phyloP scores from a whole-genome alignment of 495 filamentous ascomycete genomes.

The Aspergillus sclerotioniger region DNA sequence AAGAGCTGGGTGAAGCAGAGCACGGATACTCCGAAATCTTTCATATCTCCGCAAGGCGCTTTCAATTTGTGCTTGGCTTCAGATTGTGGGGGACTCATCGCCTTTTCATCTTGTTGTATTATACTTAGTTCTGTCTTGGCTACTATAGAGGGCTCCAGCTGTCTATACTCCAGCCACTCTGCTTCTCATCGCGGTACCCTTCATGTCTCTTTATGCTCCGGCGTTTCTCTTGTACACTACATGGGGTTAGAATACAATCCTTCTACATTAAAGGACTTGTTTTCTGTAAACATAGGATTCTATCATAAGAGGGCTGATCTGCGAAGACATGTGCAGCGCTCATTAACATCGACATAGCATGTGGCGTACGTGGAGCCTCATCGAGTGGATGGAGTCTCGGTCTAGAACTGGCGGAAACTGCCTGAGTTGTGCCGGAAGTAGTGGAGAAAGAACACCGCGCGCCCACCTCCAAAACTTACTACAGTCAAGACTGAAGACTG shows the following conservation, averaged over 20 bases:
- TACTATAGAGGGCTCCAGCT: background rate
- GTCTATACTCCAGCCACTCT: background rate
- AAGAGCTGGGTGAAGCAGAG: background rate
- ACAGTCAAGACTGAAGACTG: background rate
- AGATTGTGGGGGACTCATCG: slow-evolving; percentile 9
- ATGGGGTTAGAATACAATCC: background rate
- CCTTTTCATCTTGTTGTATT: slow-evolving; percentile 22
- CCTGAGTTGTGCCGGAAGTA: background rate
- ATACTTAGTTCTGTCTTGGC: slow-evolving; percentile 17
- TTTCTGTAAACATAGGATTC: background rate
- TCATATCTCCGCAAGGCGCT: background rate
- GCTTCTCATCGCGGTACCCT: slow-evolving; percentile 2
- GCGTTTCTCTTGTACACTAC: slow-evolving; percentile 24
- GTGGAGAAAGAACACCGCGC: background rate
- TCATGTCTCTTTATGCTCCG: slow-evolving; percentile 13
- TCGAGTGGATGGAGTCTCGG: background rate
- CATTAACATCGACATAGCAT: background rate
- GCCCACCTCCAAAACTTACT: background rate
- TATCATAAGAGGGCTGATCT: background rate
- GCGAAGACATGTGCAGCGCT: no score
- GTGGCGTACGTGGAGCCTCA: background rate
- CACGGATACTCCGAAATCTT: background rate
- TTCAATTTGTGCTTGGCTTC: slow-evolving; percentile 10
- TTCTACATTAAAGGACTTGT: background rate
- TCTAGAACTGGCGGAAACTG: background rate